These are phyloP conservation scores for Coelastrella sp. DNA, from an alignment of 139 green algal species.

Conservation along the genomic window DNA sequence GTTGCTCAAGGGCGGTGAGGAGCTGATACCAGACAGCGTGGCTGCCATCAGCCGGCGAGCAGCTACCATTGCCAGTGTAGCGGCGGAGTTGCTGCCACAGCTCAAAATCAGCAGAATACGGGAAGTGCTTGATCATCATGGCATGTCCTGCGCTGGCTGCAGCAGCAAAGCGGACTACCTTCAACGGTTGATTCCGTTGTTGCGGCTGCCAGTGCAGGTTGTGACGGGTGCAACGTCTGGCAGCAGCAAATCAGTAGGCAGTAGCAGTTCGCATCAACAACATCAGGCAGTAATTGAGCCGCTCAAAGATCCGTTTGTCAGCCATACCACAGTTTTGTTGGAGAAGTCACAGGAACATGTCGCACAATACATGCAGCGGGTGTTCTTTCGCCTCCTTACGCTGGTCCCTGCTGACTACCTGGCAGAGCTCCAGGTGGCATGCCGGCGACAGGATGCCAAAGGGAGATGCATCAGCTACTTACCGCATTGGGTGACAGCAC, in stretches of 20 bases:
- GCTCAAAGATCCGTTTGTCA: slow-evolving; percentile 11
- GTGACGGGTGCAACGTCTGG: neutral
- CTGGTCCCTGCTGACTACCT: slow-evolving; percentile 46
- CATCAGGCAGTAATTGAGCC: neutral
- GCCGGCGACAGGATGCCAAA: neutral
- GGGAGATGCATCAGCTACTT: slow-evolving; percentile 46
- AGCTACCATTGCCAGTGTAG: slow-evolving; percentile 7
- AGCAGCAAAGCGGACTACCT: slow-evolving; percentile 27
- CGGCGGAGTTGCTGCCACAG: slow-evolving; percentile 38
- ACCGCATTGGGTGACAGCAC: slow-evolving; percentile 41
- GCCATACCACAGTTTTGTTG: slow-evolving; percentile 33
- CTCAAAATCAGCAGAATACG: slow-evolving; percentile 13
- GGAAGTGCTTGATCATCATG: slow-evolving; percentile 33
- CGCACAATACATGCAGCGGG: slow-evolving; percentile 43
- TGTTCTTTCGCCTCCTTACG: slow-evolving; percentile 49
- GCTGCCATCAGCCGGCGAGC: slow-evolving; percentile 27
- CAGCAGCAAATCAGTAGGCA: slow-evolving; percentile 12
- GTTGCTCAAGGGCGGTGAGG: slow-evolving; percentile 51
- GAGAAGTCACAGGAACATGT: slow-evolving; percentile 37
- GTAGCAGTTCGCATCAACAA: neutral
- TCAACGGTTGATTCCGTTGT: slow-evolving; percentile 38
- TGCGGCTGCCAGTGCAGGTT: slow-evolving; percentile 47
- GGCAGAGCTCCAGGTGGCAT: slow-evolving; percentile 36
- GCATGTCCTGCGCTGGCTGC: slow-evolving; percentile 25
- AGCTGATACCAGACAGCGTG: slow-evolving; percentile 57